Percentiles rank a stretch among this genome's conserved stretches.
These are phyloP conservation scores for Penicillium steckii DNA, from an alignment of 495 filamentous ascomycete genomes.

Conservation along the genomic window DNA sequence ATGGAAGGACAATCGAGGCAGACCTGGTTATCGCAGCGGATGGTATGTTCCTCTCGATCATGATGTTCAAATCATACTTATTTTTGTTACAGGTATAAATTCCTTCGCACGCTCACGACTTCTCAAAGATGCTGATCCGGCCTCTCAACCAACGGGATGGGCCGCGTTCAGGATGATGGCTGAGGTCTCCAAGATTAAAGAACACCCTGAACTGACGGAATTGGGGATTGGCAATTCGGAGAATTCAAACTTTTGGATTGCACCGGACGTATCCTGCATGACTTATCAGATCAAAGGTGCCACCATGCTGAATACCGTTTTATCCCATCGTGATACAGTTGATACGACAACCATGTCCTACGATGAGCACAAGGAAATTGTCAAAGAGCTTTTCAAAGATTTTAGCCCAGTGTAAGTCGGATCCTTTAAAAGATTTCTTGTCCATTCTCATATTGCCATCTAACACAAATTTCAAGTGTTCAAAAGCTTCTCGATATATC, in stretches of 20 bases:
- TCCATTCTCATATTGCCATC: background rate
- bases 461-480: background rate
- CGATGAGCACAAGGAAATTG: background rate
- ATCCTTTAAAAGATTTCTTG: background rate
- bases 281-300: constrained; percentile 4
- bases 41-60: background rate
- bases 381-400: background rate
- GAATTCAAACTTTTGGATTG: constrained; percentile 7
- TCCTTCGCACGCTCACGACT: constrained; percentile 1
- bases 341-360: background rate
- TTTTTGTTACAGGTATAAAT: background rate
- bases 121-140: background rate
- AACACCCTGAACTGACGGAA: background rate
- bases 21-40: constrained; percentile 5
- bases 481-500: background rate
- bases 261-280: constrained; percentile 3
- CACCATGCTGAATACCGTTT: constrained; percentile 3
- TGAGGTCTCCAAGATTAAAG: constrained; percentile 4
- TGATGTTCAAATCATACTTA: background rate
- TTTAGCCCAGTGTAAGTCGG: background rate
- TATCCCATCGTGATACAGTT: background rate
- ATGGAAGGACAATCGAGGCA: background rate
- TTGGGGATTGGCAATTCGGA: background rate
- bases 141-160: constrained; percentile 4
- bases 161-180: constrained; percentile 11